Base-by-base conservation (phyloP, 192 early-diverging fungal genomes). In the Coemansia sp. region DNA sequence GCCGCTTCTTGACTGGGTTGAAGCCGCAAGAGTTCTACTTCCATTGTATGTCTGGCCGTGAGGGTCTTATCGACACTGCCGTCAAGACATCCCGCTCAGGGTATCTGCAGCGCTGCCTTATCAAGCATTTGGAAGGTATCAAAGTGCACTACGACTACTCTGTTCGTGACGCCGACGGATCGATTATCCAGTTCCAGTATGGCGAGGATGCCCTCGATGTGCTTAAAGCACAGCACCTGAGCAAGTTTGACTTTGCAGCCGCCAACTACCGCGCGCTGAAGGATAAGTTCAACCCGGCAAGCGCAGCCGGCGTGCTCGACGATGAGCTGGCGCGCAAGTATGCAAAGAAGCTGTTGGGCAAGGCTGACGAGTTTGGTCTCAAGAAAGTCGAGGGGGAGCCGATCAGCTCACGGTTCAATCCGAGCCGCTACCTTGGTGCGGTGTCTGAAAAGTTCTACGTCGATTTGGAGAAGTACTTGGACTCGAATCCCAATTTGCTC, bases 11-110 rank as follows among this genome's bases (percentile, higher is more conserved):
- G 87, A 98, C 95, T 13, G 98, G 98, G 21, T 94, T 99, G 61
- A 91, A 91, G 70, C 96, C 98, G 39, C 95, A 97, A 62, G 91
- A 91, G 74, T 91, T 87, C 76, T 91, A 89, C 77, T 93, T 92
- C 85, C 91, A 94, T 80, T 91, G 94, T 70, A 99, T 99, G 97
- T 96, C 96, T 63, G 97, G 97, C 71, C 92, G 97, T 81, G 97
- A 99, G 86, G 97, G 97, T 63, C 84, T 99, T n/a, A 98, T 99
- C 61, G 97, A 99, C 85, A 99, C 97, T 8, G 97, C 97, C 63
- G 97, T 99, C 76, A 99, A 99, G 85, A 99, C 97, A 0, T 95
- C 96, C 49, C 90, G 94, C 64, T 98, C 97, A 16, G 97, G 97
- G 33, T 99, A 99, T 73, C 81, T 99, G 63, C 97, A 99, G 79